Conservation (phyloP, 768 basidiomycete genomes). For the Phylloporus sp. region DNA sequence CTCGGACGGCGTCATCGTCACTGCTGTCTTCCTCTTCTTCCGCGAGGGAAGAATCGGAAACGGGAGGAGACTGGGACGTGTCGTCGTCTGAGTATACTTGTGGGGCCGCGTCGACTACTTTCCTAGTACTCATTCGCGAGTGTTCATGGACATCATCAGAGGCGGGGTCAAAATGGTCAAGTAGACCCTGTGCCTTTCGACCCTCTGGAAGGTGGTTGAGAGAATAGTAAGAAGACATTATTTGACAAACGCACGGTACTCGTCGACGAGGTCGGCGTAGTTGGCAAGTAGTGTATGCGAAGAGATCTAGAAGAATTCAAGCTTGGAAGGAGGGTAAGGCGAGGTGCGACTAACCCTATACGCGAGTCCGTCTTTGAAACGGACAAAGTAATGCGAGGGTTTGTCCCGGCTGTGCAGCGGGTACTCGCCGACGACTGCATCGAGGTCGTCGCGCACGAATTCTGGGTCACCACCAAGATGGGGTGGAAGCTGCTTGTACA, state of each 20-base stretch:
- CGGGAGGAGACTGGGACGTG: conserved; percentile 1
- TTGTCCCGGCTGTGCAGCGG: conserved; percentile 23
- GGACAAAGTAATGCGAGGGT: conserved; percentile 56
- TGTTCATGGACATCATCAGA: conserved; percentile 49
- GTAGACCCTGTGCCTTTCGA: conserved; percentile 37
- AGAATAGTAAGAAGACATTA: background rate
- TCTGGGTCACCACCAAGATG: conserved; percentile 33
- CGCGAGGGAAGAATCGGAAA: conserved; percentile 18
- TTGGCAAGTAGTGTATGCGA: conserved; percentile 35
- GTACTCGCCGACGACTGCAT: conserved; percentile 59
- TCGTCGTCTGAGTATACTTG: conserved; percentile 13
- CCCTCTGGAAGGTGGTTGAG: conserved; percentile 36
- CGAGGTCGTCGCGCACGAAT: conserved; percentile 28
- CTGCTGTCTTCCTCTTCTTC: conserved; percentile 27
- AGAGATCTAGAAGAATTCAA: conserved; percentile 36
- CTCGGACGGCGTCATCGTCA: conserved; percentile 7
- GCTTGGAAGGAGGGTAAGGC: background rate
- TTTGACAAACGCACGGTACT: conserved; percentile 46
- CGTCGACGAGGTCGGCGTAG: conserved; percentile 44
- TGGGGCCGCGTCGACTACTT: conserved; percentile 27
- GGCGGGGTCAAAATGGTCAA: conserved; percentile 57
- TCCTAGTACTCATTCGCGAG: conserved; percentile 45
- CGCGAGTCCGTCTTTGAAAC: conserved; percentile 51
- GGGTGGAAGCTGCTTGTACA: conserved; percentile 37
- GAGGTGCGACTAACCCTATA: conserved; percentile 43